A percentile compares a stretch with the other conserved stretches of the same genome.
Conservation (phyloP, 2,329 filamentous ascomycete species). For the Didymella exigua region DNA sequence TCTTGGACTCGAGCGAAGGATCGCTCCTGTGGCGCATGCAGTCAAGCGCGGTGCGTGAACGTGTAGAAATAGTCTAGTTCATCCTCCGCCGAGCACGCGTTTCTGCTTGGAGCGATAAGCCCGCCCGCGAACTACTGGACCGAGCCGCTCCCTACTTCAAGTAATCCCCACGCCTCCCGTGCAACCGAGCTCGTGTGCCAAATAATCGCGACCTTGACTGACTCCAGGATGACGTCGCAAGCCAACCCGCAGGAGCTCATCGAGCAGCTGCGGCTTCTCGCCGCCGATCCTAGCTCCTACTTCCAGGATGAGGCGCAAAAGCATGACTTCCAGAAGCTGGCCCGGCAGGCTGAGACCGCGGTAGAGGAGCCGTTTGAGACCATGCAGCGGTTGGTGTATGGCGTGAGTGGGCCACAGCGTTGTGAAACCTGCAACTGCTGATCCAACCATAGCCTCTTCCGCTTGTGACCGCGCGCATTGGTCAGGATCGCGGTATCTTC, state of each 20-base stretch:
- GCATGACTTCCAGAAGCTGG: conserved; percentile 6
- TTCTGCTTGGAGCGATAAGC: background rate
- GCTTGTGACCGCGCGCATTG: conserved; percentile 9
- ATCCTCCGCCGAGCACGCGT: background rate
- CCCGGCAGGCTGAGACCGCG: background rate
- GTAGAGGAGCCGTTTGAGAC: conserved; percentile 11
- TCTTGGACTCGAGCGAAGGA: background rate
- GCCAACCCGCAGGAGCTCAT: background rate
- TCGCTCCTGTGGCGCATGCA: background rate
- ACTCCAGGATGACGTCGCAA: conserved; percentile 3
- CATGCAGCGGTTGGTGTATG: conserved; percentile 12
- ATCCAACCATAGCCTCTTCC: conserved; percentile 5
- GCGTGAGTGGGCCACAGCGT: conserved; percentile 2
- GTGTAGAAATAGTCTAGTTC: background rate
- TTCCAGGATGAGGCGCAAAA: conserved; percentile 6
- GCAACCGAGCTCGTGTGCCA: background rate
- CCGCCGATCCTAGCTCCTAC: background rate
- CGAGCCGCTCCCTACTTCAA: conserved; percentile 3
- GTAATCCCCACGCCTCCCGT: background rate
- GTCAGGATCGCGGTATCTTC: conserved; percentile 7
- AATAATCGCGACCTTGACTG: background rate
- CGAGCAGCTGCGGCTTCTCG: conserved; percentile 8
- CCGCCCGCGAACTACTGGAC: background rate
- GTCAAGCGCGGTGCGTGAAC: background rate
- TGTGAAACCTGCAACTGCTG: background rate